Base-by-base conservation (phyloP, 2,329 filamentous ascomycete species). In the Sporothrix phasma region DNA sequence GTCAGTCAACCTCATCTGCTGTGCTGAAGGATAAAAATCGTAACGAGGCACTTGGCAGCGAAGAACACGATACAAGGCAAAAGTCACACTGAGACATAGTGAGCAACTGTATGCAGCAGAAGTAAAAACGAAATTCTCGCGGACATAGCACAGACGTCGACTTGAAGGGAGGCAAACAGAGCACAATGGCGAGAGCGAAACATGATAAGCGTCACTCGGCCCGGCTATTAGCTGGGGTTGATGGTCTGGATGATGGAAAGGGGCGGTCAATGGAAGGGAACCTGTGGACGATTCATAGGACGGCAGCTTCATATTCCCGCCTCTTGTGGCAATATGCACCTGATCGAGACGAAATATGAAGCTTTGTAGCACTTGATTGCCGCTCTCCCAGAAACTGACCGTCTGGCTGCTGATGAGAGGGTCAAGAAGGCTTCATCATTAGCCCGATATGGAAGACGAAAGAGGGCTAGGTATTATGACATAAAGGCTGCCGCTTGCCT, bases 251-350 rank as follows among this genome's bases (percentile, higher is more conserved):
- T 26, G 17, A 24, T 29, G n/a, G n/a, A n/a, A n/a, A n/a, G n/a
- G n/a, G n/a, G n/a, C n/a, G n/a, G n/a, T n/a, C n/a, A n/a, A n/a
- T n/a, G n/a, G n/a, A n/a, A n/a, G n/a, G n/a, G n/a, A n/a, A n/a
- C 11, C 22, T 60, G 47, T 43, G 41, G 17, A 26, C n/a, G 56
- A 24, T 45, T 47, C n/a, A 61, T 37, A 51, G 29, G 31, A 17
- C 59, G 59, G 51, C 45, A 61, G 59, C 59, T 51, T 51, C 46
- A 49, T 61, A 49, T 49, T 51, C 59, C 59, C 45, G 45, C 34
- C 31, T 41, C 45, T 37, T 45, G 45, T 43, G 22, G 60, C 15
- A 62, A 53, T 62, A 49, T 61, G 34, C 53, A 22, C 46, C 60
- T 17, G 47, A 22, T 10, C 15, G n/a, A 46, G 24, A 15, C n/a